Base-by-base conservation (phyloP, 106 monocot species). In the Dendrobium chrysotoxum region DNA sequence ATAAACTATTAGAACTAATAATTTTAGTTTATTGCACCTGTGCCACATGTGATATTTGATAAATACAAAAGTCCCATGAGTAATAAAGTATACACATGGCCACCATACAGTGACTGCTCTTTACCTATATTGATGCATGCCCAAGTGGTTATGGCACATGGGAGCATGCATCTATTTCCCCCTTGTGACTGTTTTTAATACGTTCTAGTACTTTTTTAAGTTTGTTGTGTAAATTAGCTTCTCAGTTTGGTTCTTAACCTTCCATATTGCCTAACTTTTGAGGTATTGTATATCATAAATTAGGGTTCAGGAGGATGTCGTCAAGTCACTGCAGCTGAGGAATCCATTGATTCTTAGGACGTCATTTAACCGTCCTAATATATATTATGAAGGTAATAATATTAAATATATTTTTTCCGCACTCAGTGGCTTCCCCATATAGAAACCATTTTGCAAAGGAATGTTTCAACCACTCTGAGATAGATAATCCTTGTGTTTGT, bases 361-460 rank as follows among this genome's bases (percentile, higher is more conserved):
- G 83, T 96, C 93, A 84, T 96, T 96, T 72, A 96, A 96, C 79
- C 96, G 96, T n/a, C 90, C 96, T 66, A 96, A 96, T 82, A 96
- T 96, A 88, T 96, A 83, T 84, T 96, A 96, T 86, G 93, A 96
- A 96, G 96, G 96, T 96, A 88, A 86, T 28, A 6, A 41, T 21
- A 74, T 74, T 74, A 18, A 74, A 50, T 50, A 2, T 50, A 50
- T 40, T 73, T 73, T 74, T 5, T 1, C 42, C 21, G 42, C 71
- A 71, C 28, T 67, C 71, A n/a, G 2, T 74, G 41, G n/a, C 40
- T 74, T 40, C 31, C 4, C 71, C 71, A 71, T 71, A 38, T 16
- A 71, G 35, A 71, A 71, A 35, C n/a, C 26, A 25, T 64, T 64
- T 64, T 64, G 10, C n/a, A 26, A 23, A 23, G 5, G 13, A 50